Evolutionary conservation across 2,329 filamentous ascomycete genomes (phyloP), one percentile per base, ranked within the genome.

Genomic region (Dactylellina drechsleri): DNA sequence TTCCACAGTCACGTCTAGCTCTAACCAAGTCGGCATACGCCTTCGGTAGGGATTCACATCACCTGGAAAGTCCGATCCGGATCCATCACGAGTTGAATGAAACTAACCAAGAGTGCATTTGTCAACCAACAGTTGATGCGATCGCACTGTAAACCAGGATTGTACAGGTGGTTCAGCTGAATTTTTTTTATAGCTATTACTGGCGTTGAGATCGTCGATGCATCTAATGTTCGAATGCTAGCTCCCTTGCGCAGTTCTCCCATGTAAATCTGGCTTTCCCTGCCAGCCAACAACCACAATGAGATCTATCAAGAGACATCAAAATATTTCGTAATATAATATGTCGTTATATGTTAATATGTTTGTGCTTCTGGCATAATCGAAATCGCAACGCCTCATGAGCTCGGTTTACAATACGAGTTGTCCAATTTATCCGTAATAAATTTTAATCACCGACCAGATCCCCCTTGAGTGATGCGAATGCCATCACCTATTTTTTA

Each of bases 401-500:
- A 36, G 16, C 18, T 58, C 54, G 6, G 43, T 45, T 40, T 16
- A 8, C 8, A 49, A 23, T 28, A 36, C 31, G 31, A 36, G 6
- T 36, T 10, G 31, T 7, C 31, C 23, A 31, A n/a, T 56, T 61
- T 56, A 45, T 62, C 50, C 45, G 50, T 28, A 61, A 13, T 28
- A n/a, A 7, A 40, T 16, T 6, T 40, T 5, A 47, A 66, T 18
- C 53, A 45, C 18, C 57, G 47, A 36, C 31, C 31, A 36, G 31
- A 59, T 50, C 28, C 49, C 15, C 18, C 36, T 36, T 59, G 12
- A 41, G 41, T 41, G 28, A 41, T 36, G 50, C 40, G 23, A 23
- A 23, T 4, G 23, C 23, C 23, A 65, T 66, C 52, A 41, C 43
- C 20, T 36, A 31, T 57, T 36, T 36, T 41, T 31, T 20, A 53